These are phyloP conservation scores for Leccinum broughii DNA, from an alignment of 768 basidiomycete genomes.

Conservation along the genomic window DNA sequence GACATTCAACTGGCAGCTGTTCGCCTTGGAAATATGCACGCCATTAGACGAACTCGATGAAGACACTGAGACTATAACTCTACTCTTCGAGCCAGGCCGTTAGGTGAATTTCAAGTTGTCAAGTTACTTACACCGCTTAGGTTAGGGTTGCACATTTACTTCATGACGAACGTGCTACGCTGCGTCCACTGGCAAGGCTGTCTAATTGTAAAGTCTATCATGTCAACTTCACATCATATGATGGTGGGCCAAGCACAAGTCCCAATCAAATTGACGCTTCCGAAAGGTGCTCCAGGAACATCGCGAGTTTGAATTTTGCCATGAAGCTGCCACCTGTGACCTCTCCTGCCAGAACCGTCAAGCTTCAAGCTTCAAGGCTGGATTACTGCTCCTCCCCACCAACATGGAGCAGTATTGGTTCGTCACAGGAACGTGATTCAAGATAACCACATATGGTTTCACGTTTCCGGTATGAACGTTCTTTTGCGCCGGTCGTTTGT, in stretches of 20 bases:
- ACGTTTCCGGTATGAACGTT: slow-evolving; percentile 6
- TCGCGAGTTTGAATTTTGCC: slow-evolving; percentile 11
- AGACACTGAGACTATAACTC: neutral
- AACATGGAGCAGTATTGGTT: neutral
- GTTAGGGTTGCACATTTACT: slow-evolving; percentile 6
- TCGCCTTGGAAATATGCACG: neutral
- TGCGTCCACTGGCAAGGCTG: neutral
- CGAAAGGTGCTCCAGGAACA: neutral
- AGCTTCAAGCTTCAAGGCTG: too few relatives aligned
- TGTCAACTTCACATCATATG: neutral
- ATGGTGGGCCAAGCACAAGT: neutral
- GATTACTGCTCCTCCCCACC: neutral
- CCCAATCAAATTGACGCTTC: neutral
- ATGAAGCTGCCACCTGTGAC: neutral
- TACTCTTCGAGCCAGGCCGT: neutral
- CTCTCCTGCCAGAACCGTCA: neutral
- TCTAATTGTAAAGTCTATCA: neutral
- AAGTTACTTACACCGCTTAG: neutral
- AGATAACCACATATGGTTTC: neutral
- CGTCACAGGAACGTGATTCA: slow-evolving; percentile 1
- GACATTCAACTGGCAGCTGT: neutral
- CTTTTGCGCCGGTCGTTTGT: neutral
- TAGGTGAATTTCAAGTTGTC: neutral
- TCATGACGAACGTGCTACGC: slow-evolving; percentile 15
- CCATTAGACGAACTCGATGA: neutral